phyloP scores from a whole-genome alignment of 176 grass and related monocot species.

The Aegilops speltoides region DNA sequence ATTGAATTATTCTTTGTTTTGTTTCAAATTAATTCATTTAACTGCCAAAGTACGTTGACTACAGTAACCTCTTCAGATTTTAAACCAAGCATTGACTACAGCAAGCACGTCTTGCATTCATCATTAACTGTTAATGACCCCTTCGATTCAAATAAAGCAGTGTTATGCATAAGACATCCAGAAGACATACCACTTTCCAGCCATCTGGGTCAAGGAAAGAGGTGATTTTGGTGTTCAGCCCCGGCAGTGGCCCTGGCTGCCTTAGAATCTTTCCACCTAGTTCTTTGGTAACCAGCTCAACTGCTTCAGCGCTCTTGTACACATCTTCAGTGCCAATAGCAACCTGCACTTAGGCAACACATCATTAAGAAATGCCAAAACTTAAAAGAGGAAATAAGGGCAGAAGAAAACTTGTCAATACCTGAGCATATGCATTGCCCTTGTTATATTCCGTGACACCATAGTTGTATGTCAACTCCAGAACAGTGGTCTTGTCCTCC shows the following conservation, averaged over 20 bases:
- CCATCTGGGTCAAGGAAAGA: slow-evolving; percentile 99
- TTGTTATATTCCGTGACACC: slow-evolving; percentile 88
- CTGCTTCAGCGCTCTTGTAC: slow-evolving; percentile 78
- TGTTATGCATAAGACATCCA: neutral
- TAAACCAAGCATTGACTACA: neutral
- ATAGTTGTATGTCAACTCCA: slow-evolving; percentile 96
- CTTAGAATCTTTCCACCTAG: slow-evolving; percentile 87
- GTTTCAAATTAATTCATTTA: neutral
- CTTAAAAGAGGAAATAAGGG: neutral
- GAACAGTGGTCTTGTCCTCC: slow-evolving; percentile 74
- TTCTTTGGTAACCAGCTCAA: slow-evolving; percentile 74
- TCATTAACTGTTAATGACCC: neutral
- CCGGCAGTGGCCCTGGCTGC: slow-evolving; percentile 78
- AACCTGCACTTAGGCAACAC: slow-evolving; percentile 39
- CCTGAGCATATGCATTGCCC: slow-evolving; percentile 98
- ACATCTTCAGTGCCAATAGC: slow-evolving; percentile 97
- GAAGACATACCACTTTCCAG: slow-evolving; percentile 86
- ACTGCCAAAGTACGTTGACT: neutral
- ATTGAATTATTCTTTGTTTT: neutral
- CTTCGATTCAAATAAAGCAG: neutral
- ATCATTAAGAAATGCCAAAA: slow-evolving; percentile 5
- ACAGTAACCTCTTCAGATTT: neutral
- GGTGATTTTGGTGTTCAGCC: slow-evolving; percentile 86
- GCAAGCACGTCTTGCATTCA: neutral
- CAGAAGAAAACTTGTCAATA: slow-evolving; percentile 22